Base-by-base conservation (phyloP, 1,139 yeast genomes). In the Scheffersomyces lignicola region DNA sequence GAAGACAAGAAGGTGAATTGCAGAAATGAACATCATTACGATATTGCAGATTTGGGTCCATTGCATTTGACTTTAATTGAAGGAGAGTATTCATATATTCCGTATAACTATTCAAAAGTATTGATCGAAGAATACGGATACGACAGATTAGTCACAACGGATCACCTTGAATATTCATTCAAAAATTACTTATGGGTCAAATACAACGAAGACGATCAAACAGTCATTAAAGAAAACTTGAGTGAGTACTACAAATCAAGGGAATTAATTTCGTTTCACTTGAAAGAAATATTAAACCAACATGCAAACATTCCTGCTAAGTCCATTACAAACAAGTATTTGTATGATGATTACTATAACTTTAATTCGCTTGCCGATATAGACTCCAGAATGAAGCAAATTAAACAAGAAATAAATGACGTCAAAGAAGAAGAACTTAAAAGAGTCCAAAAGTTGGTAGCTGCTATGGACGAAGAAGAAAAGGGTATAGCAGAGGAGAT, bases 11-110 rank as follows among this genome's bases (percentile, higher is more conserved):
- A 53, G 1, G 70, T 62, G 47, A 69, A 73, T 44, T 73, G 78
- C 50, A 59, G 73, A 30, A 71, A 72, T 49, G 47, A 59, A 15
- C 78, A 73, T 51, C 69, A 70, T 37, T 32, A 53, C 17, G 47
- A 50, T 7, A 42, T 53, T 31, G 54, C 52, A 3, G 72, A 67
- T 37, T 40, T 68, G 14, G 53, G 57, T 7, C 64, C 66, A 2
- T 55, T 68, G 34, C 44, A 52, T 2, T 38, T 51, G 24, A 49
- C 66, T 2, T 46, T 51, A 12, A 56, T 66, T 29, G 71, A 68
- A 42, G 60, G 60, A 36, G 66, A 63, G 37, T 32, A 55, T 21
- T 58, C 58, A 12, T 65, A 60, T 40, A 47, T 67, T 4, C 73
- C 72, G 5, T 34, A 43, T n/a, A 50, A 62, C 33, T 58, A 60